Evolutionary conservation across 169 alveolate genomes (phyloP).

Genomic region (Eimeria tenella): DNA sequence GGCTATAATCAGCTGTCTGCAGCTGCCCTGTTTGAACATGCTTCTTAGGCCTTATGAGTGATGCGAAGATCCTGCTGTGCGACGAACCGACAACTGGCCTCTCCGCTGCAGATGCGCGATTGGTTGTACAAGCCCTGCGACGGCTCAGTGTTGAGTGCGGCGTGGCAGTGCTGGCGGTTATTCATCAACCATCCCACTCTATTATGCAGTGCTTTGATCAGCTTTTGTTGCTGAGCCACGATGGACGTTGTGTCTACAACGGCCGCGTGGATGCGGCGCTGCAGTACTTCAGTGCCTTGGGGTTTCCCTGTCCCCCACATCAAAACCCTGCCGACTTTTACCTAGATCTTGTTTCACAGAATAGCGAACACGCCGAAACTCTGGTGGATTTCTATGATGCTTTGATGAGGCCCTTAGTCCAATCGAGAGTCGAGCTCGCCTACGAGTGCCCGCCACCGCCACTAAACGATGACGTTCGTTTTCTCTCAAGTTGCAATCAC

Average conservation of each 20-base stretch:
- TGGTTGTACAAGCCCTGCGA: conserved; percentile 77
- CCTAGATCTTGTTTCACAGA: conserved; percentile 59
- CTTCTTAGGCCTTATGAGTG: conserved; percentile 55
- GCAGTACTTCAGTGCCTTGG: conserved; percentile 77
- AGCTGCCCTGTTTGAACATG: neutral
- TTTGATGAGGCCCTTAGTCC: conserved; percentile 40
- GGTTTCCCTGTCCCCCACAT: conserved; percentile 79
- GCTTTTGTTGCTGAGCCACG: conserved; percentile 81
- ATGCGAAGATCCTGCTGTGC: conserved; percentile 85
- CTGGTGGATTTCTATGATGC: conserved; percentile 60
- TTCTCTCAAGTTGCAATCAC: neutral
- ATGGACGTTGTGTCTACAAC: conserved; percentile 86
- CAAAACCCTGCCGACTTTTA: conserved; percentile 84
- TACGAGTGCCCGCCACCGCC: conserved; percentile 44
- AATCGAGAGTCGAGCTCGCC: conserved; percentile 15
- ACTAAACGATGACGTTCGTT: neutral
- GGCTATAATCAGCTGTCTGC: no score
- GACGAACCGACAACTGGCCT: conserved; percentile 92
- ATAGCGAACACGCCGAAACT: conserved; percentile 2
- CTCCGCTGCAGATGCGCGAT: conserved; percentile 85
- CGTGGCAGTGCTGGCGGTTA: conserved; percentile 80
- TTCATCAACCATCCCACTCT: conserved; percentile 81
- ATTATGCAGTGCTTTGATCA: conserved; percentile 84
- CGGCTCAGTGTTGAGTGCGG: conserved; percentile 76
- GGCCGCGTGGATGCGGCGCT: conserved; percentile 84